phyloP scores from a whole-genome alignment of 2,329 filamentous ascomycete species.

The Pseudogymnoascus sp. region DNA sequence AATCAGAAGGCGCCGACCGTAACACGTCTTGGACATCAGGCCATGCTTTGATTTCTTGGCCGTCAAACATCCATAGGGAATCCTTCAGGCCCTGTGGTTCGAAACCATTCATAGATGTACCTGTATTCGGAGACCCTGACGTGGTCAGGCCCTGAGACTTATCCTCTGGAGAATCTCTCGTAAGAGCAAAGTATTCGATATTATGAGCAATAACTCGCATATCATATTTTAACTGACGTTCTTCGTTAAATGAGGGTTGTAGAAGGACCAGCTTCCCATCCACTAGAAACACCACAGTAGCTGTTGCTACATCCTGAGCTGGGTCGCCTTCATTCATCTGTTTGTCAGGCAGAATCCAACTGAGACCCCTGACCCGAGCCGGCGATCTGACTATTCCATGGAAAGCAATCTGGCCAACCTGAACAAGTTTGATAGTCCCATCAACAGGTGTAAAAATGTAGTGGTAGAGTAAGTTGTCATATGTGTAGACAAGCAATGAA shows the following conservation, averaged over 20 bases:
- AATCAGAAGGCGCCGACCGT: slow-evolving; percentile 58
- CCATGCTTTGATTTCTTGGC: slow-evolving; percentile 79
- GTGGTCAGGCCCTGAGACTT: slow-evolving; percentile 20
- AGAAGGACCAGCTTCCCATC: slow-evolving; percentile 93
- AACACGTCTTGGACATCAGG: slow-evolving; percentile 80
- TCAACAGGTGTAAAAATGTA: slow-evolving; percentile 74
- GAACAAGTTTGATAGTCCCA: slow-evolving; percentile 68
- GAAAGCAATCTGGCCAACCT: slow-evolving; percentile 97
- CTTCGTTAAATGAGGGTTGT: slow-evolving; percentile 75
- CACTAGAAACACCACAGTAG: slow-evolving; percentile 91
- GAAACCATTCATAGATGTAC: slow-evolving; percentile 10
- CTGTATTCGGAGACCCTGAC: slow-evolving; percentile 16
- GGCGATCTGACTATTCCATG: slow-evolving; percentile 94
- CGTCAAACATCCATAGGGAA: slow-evolving; percentile 93
- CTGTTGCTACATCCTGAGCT: slow-evolving; percentile 87
- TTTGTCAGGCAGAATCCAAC: slow-evolving; percentile 89
- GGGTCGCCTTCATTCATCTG: slow-evolving; percentile 88
- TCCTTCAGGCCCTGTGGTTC: slow-evolving; percentile 51
- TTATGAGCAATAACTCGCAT: slow-evolving; percentile 96
- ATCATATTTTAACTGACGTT: slow-evolving; percentile 87
- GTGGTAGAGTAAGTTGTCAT: slow-evolving; percentile 92
- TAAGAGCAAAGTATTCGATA: slow-evolving; percentile 89
- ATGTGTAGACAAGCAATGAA: slow-evolving; percentile 91
- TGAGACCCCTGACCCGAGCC: slow-evolving; percentile 82
- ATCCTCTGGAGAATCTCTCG: slow-evolving; percentile 66